phyloP scores from a whole-genome alignment of 805 yeast genomes.

The Limtongozyma cylindracea region DNA sequence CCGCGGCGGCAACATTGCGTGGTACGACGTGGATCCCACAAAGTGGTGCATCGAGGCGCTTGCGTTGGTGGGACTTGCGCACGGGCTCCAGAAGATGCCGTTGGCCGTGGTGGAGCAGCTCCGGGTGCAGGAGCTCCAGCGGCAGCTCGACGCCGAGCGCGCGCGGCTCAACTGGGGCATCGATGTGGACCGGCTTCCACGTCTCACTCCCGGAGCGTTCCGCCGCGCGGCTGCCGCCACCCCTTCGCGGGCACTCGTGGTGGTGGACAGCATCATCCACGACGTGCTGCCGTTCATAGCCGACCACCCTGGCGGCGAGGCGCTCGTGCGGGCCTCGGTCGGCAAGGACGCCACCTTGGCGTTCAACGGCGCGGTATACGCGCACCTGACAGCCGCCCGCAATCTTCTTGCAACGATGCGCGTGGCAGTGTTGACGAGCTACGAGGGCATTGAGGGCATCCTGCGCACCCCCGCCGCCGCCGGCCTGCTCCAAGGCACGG shows the following conservation, averaged over 20 bases:
- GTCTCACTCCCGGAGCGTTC: constrained; percentile 21
- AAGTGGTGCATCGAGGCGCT: constrained; percentile 41
- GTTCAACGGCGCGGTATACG: constrained; percentile 85
- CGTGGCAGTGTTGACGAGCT: too few relatives aligned
- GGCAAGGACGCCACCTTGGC: constrained; percentile 92
- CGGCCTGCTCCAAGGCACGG: too few relatives aligned
- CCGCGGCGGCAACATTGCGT: constrained; percentile 46
- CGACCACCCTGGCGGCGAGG: constrained; percentile 85
- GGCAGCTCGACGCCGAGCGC: constrained; percentile 50
- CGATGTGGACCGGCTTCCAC: constrained; percentile 71
- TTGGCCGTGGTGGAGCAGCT: constrained; percentile 40
- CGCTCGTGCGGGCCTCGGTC: constrained; percentile 53
- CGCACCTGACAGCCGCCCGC: constrained; percentile 83
- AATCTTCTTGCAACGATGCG: constrained; percentile 67
- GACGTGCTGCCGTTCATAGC: constrained; percentile 79
- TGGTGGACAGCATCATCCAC: constrained; percentile 78
- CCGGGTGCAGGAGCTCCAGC: constrained; percentile 45
- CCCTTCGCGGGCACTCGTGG: too few relatives aligned
- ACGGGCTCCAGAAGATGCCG: constrained; percentile 31
- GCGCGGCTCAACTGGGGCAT: constrained; percentile 80
- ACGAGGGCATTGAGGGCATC: constrained; percentile 60
- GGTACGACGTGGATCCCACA: constrained; percentile 61
- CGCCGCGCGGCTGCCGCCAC: constrained; percentile 10
- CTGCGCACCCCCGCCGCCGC: too few relatives aligned
- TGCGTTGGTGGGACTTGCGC: constrained; percentile 28